Evolutionary conservation across 2,329 filamentous ascomycete genomes (phyloP), one percentile per base, ranked within the genome.

Genomic region (Ophiostoma himal-ulmi): DNA sequence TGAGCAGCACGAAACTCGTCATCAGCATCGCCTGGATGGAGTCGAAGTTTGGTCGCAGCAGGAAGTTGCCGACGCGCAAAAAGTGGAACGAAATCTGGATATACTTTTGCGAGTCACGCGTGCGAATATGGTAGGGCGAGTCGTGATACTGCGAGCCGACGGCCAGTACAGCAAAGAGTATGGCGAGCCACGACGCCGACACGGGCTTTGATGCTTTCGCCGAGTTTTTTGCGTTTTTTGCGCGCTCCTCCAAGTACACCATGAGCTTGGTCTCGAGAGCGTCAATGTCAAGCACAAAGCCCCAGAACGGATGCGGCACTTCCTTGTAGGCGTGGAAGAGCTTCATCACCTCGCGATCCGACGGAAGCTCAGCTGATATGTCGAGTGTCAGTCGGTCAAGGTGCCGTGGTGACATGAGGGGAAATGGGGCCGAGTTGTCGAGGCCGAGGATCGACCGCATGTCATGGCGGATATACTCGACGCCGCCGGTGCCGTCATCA

Each of bases 121-220:
- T 88, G 52, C 86, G 83, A 65, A 87, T 80, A 73, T 88, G 85
- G 72, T 89, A 89, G 0, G 87, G 85, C 0, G 85, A 86, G 75
- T 90, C 88, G 68, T 88, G 86, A 73, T 89, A 90, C 75, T 90
- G 88, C 0, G 87, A 89, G 7, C 87, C 87, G 22, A 89, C 87
- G 3, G 87, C 87, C 70, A 90, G 80, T 1, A 90, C 86, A 7
- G 86, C 85, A 75, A 90, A 90, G 10, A 90, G 81, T 70, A 89
- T 88, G 48, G 87, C 86, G 1, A 90, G 80, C 88, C 88, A 90
- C 10, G 88, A 88, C 20, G 87, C 86, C 1, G 87, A 88, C 17
- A 89, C 82, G 5, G 83, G 82, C 41, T 37, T 34, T 20, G 62
- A 65, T 20, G 62, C 36, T 14, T 36, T 36, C 20, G 62, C 36